Evolutionary conservation across 768 basidiomycete species (phyloP).

Genomic region (Tylopilus balloui): DNA sequence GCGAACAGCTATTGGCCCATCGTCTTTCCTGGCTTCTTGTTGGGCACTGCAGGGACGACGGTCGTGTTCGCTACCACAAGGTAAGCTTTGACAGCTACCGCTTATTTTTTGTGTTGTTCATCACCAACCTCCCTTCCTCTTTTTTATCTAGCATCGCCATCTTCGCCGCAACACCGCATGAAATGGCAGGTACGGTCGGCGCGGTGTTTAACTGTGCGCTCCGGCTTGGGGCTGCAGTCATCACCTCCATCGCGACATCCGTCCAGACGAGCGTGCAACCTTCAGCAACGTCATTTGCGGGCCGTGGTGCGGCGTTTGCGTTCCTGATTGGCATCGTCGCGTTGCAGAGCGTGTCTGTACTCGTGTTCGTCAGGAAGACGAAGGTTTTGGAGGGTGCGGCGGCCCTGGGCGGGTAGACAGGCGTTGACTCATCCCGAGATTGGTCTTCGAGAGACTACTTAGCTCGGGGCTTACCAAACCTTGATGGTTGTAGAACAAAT

Average conservation of each 20-base stretch:
- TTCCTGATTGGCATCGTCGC: not conserved
- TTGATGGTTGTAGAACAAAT: too few relatives aligned
- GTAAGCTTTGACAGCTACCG: not conserved
- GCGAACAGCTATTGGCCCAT: not conserved
- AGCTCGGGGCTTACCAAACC: too few relatives aligned
- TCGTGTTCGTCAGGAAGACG: not conserved
- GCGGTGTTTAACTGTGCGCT: not conserved
- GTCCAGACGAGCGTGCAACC: not conserved
- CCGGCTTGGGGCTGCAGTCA: not conserved
- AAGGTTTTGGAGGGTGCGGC: too few relatives aligned
- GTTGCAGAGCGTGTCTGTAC: not conserved
- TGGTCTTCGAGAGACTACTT: too few relatives aligned
- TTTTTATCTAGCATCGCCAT: not conserved
- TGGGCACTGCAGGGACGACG: not conserved
- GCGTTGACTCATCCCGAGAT: too few relatives aligned
- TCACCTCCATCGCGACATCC: not conserved
- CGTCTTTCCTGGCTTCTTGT: not conserved
- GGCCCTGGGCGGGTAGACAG: too few relatives aligned
- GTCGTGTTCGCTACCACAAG: not conserved
- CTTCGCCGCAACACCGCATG: not conserved
- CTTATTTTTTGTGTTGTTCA: too few relatives aligned
- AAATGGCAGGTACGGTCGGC: not conserved
- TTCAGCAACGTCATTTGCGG: not conserved
- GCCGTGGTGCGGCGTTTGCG: not conserved
- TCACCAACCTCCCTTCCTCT: too few relatives aligned